These are phyloP conservation scores for Polyporus tsugae DNA, from an alignment of 1,284 basidiomycete species.

Conservation along the genomic window DNA sequence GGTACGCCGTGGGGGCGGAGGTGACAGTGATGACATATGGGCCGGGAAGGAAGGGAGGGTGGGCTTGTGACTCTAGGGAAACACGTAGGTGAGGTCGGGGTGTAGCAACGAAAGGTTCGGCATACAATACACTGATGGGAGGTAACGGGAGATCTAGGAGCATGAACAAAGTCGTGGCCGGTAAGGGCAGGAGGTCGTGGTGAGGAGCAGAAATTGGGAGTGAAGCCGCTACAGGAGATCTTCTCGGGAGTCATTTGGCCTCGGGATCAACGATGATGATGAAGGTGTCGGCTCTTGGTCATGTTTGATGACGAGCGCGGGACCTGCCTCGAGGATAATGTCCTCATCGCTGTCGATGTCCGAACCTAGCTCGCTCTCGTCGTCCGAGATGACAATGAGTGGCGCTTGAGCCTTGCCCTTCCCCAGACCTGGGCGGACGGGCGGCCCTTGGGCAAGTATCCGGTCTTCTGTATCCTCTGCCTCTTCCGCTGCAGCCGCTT, in stretches of 20 bases:
- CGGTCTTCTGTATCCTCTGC: constrained; percentile 45
- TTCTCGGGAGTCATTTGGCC: constrained; percentile 29
- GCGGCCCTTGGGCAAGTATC: constrained; percentile 62
- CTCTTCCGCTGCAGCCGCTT: constrained; percentile 47
- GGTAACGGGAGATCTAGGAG: constrained; percentile 23
- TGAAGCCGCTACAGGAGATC: constrained; percentile 21
- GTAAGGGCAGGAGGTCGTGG: constrained; percentile 28
- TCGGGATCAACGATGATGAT: constrained; percentile 7
- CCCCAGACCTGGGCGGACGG: constrained; percentile 41
- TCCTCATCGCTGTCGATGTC: constrained; percentile 63
- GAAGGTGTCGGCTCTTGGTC: constrained; percentile 27
- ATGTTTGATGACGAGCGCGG: constrained; percentile 56
- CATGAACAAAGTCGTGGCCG: constrained; percentile 24
- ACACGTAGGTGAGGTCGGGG: constrained; percentile 15
- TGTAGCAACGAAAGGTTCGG: constrained; percentile 9
- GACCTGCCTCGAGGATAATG: constrained; percentile 74
- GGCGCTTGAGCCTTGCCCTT: constrained; percentile 46
- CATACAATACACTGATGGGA: constrained; percentile 22
- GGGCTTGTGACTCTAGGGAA: constrained; percentile 10
- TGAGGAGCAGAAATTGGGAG: background rate
- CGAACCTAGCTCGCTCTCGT: constrained; percentile 46
- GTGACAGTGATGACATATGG: background rate
- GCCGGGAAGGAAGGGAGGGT: background rate
- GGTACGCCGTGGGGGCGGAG: background rate
- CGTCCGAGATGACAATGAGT: constrained; percentile 45